Conservation (phyloP, 441 rosid species). For the Codiaeum variegatum region DNA sequence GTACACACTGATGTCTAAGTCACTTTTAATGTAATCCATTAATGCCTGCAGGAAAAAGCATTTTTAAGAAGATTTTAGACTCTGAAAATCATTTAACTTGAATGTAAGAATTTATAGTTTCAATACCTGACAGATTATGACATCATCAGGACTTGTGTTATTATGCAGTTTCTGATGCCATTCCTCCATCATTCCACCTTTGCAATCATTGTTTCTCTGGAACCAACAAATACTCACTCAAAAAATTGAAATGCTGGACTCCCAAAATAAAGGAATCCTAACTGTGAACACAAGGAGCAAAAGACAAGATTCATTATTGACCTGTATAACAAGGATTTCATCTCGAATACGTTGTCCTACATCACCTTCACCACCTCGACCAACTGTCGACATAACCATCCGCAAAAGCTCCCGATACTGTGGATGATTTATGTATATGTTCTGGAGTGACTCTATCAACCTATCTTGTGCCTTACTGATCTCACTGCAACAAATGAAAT, state of each 20-base stretch:
- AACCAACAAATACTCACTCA: slow-evolving; percentile 21
- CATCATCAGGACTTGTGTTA: slow-evolving; percentile 99
- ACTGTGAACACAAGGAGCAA: slow-evolving; percentile 18
- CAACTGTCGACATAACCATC: slow-evolving; percentile 93
- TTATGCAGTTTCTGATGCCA: slow-evolving; percentile 99
- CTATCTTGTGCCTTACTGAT: slow-evolving; percentile 97
- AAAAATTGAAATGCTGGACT: slow-evolving; percentile 6
- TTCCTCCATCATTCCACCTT: slow-evolving; percentile 99
- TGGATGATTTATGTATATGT: slow-evolving; percentile 50
- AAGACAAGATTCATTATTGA: slow-evolving; percentile 27
- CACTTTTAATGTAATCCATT: slow-evolving; percentile 71
- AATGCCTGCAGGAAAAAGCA: slow-evolving; percentile 63
- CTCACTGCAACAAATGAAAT: slow-evolving; percentile 56
- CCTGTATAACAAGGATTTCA: slow-evolving; percentile 97
- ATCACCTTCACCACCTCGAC: slow-evolving; percentile 99
- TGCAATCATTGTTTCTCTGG: slow-evolving; percentile 94
- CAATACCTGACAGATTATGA: slow-evolving; percentile 91
- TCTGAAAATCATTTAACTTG: slow-evolving; percentile 14
- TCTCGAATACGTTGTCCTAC: slow-evolving; percentile 98
- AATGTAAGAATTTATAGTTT: slow-evolving; percentile 19
- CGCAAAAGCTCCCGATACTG: slow-evolving; percentile 73
- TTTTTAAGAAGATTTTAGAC: slow-evolving; percentile 18
- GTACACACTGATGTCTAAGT: slow-evolving; percentile 75
- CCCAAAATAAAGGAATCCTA: slow-evolving; percentile 4
- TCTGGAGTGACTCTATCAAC: slow-evolving; percentile 75